Evolutionary conservation across 768 basidiomycete genomes (phyloP).

Genomic region (Leccinum ochraceum): DNA sequence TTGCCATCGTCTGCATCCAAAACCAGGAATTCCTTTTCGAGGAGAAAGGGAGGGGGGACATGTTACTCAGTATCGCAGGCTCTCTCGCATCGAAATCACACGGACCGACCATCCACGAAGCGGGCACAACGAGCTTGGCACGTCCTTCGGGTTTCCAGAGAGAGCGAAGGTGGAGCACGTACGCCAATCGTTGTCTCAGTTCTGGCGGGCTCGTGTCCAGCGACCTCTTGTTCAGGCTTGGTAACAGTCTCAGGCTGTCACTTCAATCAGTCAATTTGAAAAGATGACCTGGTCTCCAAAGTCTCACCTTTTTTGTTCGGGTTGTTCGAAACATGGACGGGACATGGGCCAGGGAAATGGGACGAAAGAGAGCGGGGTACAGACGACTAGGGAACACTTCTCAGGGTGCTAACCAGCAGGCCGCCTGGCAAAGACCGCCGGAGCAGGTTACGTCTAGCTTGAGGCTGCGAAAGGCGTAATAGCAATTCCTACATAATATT

Average conservation of each 20-base stretch:
- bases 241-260: constrained; percentile 7
- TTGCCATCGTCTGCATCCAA: constrained; percentile 3
- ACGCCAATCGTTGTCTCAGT: constrained; percentile 20
- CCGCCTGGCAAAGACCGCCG: background rate
- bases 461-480: constrained; percentile 3
- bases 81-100: background rate
- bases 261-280: constrained; percentile 3
- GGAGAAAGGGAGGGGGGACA: background rate
- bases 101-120: constrained; percentile 28
- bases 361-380: background rate
- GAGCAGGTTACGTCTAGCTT: constrained; percentile 14
- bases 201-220: constrained; percentile 18
- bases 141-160: constrained; percentile 20
- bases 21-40: constrained; percentile 14
- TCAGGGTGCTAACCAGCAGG: background rate
- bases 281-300: background rate
- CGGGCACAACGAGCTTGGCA: constrained; percentile 22
- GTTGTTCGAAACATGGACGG: background rate
- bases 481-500: constrained; percentile 12
- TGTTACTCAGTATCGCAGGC: background rate
- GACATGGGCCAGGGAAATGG: constrained; percentile 8
- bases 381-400: background rate
- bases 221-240: constrained; percentile 4
- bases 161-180: constrained; percentile 26
- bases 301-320: constrained; percentile 11